Evolutionary conservation across 2,329 filamentous ascomycete genomes (phyloP).

Genomic region (Pseudogymnoascus sp.): DNA sequence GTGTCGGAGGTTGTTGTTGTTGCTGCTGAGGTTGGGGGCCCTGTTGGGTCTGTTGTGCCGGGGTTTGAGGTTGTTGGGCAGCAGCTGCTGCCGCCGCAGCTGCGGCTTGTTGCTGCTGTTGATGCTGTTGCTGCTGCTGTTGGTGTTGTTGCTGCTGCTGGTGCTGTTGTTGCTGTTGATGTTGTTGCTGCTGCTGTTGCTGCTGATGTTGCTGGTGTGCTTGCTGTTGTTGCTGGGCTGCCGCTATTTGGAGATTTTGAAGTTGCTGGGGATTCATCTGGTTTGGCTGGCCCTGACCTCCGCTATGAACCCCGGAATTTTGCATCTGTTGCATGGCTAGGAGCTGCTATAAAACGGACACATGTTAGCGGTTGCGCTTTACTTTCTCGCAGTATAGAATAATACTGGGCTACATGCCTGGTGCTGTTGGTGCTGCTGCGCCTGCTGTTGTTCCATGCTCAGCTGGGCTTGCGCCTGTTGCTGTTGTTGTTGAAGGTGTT

Average conservation of each 20-base stretch:
- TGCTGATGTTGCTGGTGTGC: constrained; percentile 40
- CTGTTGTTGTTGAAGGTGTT: constrained; percentile 36
- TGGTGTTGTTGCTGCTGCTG: constrained; percentile 29
- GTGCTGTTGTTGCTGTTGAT: constrained; percentile 28
- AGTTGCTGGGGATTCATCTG: constrained; percentile 42
- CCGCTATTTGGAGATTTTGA: constrained; percentile 34
- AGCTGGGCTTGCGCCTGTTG: constrained; percentile 24
- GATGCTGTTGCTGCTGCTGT: constrained; percentile 28
- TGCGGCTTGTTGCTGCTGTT: constrained; percentile 18
- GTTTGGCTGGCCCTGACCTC: constrained; percentile 38
- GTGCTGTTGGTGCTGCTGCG: constrained; percentile 27
- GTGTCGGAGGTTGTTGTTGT: constrained; percentile 31
- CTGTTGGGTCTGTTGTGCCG: constrained; percentile 32
- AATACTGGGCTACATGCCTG: constrained; percentile 9
- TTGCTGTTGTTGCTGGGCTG: constrained; percentile 33
- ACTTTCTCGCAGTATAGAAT: neutral
- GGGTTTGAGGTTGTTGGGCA: constrained; percentile 23
- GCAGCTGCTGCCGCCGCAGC: constrained; percentile 14
- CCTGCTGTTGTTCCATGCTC: constrained; percentile 34
- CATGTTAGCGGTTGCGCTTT: neutral
- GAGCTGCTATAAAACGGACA: constrained; percentile 28
- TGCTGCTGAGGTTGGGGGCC: constrained; percentile 36
- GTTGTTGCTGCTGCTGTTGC: constrained; percentile 31
- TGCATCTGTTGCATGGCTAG: constrained; percentile 39
- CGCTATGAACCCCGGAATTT: constrained; percentile 34